A percentile compares a stretch with the other conserved stretches of the same genome.
Evolutionary conservation across 169 alveolate species (phyloP).

Genomic region (Eimeria necatrix): DNA sequence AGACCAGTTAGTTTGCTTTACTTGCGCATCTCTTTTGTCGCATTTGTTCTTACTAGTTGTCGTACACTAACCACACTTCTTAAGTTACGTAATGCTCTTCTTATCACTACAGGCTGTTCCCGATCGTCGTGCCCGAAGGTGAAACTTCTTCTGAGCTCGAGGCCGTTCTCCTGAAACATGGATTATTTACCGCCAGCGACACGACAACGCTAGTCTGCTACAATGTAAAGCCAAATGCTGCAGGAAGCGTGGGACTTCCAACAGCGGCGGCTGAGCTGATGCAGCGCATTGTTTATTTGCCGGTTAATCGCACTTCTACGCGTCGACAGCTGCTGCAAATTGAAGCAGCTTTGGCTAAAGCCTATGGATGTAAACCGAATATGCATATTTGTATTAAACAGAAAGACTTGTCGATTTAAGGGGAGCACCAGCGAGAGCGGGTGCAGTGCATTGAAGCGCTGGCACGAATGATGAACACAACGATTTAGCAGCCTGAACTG

Average conservation of each 20-base stretch:
- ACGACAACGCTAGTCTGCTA: conserved; percentile 67
- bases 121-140: conserved; percentile 30
- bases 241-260: conserved; percentile 4
- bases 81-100: too few species aligned
- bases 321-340: conserved; percentile 48
- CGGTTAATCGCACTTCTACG: conserved; percentile 52
- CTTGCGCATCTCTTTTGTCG: too few species aligned
- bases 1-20: not conserved
- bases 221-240: not conserved
- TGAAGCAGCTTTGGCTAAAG: conserved; percentile 72
- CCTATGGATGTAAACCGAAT: not conserved
- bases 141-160: conserved; percentile 5
- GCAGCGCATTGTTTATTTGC: conserved; percentile 73
- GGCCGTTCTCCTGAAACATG: conserved; percentile 60
- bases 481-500: too few species aligned
- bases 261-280: conserved; percentile 39
- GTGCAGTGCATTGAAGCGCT: too few species aligned
- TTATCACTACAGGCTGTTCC: conserved; percentile 46
- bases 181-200: conserved; percentile 66
- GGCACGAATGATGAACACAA: too few species aligned
- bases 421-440: too few species aligned
- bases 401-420: too few species aligned
- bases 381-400: not conserved
- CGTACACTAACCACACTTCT: too few species aligned
- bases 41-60: too few species aligned